Conservation (phyloP, 164 flowering plant species). For the Echeveria elegans region DNA sequence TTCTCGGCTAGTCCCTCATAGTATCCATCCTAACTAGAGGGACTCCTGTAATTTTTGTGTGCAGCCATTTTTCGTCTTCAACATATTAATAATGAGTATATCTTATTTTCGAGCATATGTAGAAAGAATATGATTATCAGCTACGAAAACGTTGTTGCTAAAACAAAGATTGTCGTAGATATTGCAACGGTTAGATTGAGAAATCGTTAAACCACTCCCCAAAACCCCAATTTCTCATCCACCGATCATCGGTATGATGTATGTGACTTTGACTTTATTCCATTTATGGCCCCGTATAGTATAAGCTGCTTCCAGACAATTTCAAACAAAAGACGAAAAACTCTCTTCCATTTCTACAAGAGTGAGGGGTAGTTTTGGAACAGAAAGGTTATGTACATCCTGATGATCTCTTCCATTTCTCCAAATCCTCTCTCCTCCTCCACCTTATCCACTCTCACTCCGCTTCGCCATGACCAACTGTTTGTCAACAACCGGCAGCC, state of each 20-base stretch:
- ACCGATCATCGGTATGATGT: no score
- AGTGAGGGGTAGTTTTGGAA: no score
- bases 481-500: background rate
- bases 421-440: background rate
- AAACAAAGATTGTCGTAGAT: no score
- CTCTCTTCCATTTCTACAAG: no score
- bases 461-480: slow-evolving; percentile 1
- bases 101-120: background rate
- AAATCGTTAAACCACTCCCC: no score
- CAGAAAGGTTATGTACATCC: no score
- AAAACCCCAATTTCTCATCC: no score
- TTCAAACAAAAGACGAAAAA: no score
- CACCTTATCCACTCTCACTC: slow-evolving; percentile 6
- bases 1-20: background rate
- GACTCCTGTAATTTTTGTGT: background rate
- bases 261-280: no score
- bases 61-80: background rate
- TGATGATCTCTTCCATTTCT: background rate
- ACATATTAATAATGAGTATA: background rate
- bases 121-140: background rate
- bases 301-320: no score
- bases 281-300: no score
- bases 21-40: background rate
- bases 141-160: background rate
- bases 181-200: no score